Conservation (phyloP, 257 asterid genomes). For the Forsythia viridissima region DNA sequence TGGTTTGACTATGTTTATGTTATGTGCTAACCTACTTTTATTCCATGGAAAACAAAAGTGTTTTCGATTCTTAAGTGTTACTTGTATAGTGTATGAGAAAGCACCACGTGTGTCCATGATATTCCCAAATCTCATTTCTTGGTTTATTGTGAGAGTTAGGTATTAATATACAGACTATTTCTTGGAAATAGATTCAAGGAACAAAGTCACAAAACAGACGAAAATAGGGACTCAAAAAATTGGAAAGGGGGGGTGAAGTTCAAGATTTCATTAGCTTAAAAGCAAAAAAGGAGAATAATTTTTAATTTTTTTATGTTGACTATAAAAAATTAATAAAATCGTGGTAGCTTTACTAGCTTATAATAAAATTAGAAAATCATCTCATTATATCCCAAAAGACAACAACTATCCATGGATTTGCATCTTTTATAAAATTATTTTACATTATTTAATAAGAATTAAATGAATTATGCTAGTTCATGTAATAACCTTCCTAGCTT, state of each 20-base stretch:
- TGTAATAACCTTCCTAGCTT: too few relatives aligned
- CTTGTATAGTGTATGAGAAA: slow-evolving; percentile 6
- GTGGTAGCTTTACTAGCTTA: too few relatives aligned
- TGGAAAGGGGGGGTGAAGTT: not conserved
- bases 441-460: too few relatives aligned
- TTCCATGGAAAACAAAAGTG: not conserved
- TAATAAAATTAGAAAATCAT: too few relatives aligned
- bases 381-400: too few relatives aligned
- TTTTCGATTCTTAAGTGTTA: not conserved
- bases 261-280: not conserved
- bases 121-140: not conserved
- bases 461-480: too few relatives aligned
- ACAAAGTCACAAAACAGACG: not conserved
- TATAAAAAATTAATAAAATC: not conserved
- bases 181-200: not conserved
- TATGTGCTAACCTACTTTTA: not conserved
- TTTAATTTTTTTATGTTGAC: not conserved
- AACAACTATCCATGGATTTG: too few relatives aligned
- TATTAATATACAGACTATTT: not conserved
- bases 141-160: not conserved
- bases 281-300: not conserved
- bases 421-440: too few relatives aligned
- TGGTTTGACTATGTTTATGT: too few relatives aligned
- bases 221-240: not conserved
- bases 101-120: slow-evolving; percentile 17